A percentile compares a stretch with the other conserved stretches of the same genome.
Evolutionary conservation across 768 basidiomycete genomes (phyloP).

Genomic region (Sporobolomyces pararoseus): DNA sequence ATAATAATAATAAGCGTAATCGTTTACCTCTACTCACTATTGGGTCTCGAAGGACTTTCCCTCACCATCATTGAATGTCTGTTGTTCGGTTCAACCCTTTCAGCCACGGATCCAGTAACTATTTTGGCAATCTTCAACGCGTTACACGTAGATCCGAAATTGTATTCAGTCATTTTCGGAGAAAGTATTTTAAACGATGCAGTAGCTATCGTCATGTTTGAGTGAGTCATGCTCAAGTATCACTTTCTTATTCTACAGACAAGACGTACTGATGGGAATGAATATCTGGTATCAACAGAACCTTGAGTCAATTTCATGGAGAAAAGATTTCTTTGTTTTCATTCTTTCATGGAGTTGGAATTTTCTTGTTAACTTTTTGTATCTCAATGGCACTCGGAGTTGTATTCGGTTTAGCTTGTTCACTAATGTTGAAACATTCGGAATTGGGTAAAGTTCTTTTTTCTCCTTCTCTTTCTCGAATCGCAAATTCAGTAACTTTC

Average conservation of each 20-base stretch:
- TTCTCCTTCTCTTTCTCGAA: not conserved
- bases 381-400: slow-evolving; percentile 93
- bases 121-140: slow-evolving; percentile 98
- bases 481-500: too few relatives aligned
- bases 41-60: slow-evolving; percentile 83
- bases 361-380: slow-evolving; percentile 92
- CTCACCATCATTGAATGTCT: slow-evolving; percentile 86
- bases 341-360: slow-evolving; percentile 92
- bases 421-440: slow-evolving; percentile 89
- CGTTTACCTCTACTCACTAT: slow-evolving; percentile 88
- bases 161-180: slow-evolving; percentile 95
- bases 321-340: slow-evolving; percentile 76
- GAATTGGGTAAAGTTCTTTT: slow-evolving; percentile 60
- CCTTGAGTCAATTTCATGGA: slow-evolving; percentile 85
- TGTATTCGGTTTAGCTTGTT: slow-evolving; percentile 81
- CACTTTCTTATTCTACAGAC: slow-evolving; percentile 1
- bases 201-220: slow-evolving; percentile 99
- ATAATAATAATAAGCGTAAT: slow-evolving; percentile 54
- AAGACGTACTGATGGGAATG: not conserved
- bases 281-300: slow-evolving; percentile 55
- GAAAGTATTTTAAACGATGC: slow-evolving; percentile 97
- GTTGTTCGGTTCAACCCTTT: slow-evolving; percentile 91
- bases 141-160: slow-evolving; percentile 95
- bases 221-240: slow-evolving; percentile 65
- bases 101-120: slow-evolving; percentile 96